Percentiles rank a stretch among this genome's conserved stretches.
phyloP scores from a whole-genome alignment of 176 grass and related monocot genomes.

The Cocos nucifera region DNA sequence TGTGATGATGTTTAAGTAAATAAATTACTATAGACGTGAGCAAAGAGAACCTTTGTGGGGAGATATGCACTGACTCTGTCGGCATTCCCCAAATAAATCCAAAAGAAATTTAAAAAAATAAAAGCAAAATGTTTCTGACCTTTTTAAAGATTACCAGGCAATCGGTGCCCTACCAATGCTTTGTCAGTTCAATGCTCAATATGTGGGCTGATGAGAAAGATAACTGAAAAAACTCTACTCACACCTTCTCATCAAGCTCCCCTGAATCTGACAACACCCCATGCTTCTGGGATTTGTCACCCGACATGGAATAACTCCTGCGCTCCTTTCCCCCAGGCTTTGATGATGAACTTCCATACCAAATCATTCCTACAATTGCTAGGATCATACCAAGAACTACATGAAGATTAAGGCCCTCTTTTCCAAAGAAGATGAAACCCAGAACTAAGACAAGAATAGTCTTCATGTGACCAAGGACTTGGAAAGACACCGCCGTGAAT shows the following conservation, averaged over 20 bases:
- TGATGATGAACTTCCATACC: conserved; percentile 24
- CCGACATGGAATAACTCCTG: background rate
- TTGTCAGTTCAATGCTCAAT: no score
- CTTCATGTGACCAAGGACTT: conserved; percentile 36
- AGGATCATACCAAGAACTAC: conserved; percentile 24
- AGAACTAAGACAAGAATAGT: conserved; percentile 27
- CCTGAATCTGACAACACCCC: background rate
- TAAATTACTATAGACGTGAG: no score
- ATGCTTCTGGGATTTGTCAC: conserved; percentile 18
- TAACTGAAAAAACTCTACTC: background rate
- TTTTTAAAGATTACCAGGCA: no score
- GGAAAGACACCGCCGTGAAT: conserved; percentile 32
- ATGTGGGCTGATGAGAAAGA: no score
- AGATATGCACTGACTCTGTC: no score
- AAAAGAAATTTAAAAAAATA: no score
- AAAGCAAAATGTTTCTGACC: no score
- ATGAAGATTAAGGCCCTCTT: conserved; percentile 22
- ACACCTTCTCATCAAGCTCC: conserved; percentile 15
- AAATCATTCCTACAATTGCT: conserved; percentile 25
- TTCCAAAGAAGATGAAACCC: conserved; percentile 33
- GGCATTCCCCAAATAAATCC: no score
- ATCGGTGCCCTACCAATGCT: no score
- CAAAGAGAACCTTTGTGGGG: no score
- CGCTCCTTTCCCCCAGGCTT: conserved; percentile 30
- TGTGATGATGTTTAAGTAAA: no score